Conservation (phyloP, 768 basidiomycete species). For the Suillus discolor region DNA sequence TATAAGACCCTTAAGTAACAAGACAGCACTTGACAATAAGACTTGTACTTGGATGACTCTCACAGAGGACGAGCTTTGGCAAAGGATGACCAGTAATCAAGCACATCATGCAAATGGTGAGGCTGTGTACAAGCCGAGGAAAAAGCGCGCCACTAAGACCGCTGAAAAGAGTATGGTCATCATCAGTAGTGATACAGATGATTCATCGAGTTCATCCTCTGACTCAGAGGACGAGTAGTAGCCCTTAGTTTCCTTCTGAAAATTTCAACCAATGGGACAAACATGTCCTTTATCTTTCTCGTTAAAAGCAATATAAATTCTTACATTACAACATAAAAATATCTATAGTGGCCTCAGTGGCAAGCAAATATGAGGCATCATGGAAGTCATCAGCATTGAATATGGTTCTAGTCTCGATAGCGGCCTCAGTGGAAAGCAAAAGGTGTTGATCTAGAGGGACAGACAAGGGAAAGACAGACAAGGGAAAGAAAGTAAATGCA, state of each 20-base stretch:
- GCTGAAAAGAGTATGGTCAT: not conserved
- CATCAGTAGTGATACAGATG: not conserved
- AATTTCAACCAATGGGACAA: not conserved
- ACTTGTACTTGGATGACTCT: not conserved
- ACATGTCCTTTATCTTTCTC: too few species aligned
- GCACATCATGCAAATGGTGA: not conserved
- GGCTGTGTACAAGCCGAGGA: not conserved
- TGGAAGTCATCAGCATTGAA: not conserved
- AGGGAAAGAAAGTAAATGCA: not conserved
- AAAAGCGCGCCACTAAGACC: not conserved
- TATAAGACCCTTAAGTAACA: too few species aligned
- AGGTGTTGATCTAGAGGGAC: not conserved
- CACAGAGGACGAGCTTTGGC: not conserved
- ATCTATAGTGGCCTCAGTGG: too few species aligned
- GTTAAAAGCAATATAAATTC: too few species aligned
- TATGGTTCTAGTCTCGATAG: not conserved
- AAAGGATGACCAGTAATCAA: not conserved
- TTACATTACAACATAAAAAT: too few species aligned
- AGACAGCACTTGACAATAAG: not conserved
- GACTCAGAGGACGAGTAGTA: not conserved
- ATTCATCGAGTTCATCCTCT: not conserved
- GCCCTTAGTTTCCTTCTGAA: not conserved
- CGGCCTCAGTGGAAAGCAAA: not conserved
- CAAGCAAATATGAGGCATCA: too few species aligned
- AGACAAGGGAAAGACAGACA: too few species aligned